Percentiles rank a stretch among this genome's conserved stretches.
Evolutionary conservation across 2,329 filamentous ascomycete genomes (phyloP).

Genomic region (Ophiocordyceps camponoti-floridani): DNA sequence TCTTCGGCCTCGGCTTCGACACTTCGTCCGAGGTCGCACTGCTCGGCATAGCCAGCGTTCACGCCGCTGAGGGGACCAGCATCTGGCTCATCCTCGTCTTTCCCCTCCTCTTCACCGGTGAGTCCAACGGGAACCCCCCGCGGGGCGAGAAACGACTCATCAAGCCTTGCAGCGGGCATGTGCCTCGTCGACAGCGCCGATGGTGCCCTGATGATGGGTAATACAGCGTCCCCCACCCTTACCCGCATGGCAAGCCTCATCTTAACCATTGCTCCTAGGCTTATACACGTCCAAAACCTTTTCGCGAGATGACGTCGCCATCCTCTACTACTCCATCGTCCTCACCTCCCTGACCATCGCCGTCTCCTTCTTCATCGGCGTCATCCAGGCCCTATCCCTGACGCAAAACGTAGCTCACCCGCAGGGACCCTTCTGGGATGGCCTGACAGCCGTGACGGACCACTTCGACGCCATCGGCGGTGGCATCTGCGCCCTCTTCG

Average conservation of each 20-base stretch:
- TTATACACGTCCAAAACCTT: conserved; percentile 72
- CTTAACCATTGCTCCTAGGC: neutral
- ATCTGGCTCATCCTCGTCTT: conserved; percentile 93
- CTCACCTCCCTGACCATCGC: conserved; percentile 69
- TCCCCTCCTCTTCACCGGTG: conserved; percentile 72
- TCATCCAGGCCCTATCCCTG: conserved; percentile 67
- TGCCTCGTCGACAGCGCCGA: conserved; percentile 85
- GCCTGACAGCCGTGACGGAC: conserved; percentile 57
- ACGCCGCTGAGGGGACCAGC: conserved; percentile 69
- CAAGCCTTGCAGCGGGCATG: conserved; percentile 52
- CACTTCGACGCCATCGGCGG: conserved; percentile 78
- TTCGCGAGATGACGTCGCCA: conserved; percentile 67
- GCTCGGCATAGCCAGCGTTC: conserved; percentile 74
- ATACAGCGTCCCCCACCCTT: neutral
- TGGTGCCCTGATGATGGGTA: conserved; percentile 81
- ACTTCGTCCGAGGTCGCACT: conserved; percentile 89
- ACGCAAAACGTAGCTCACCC: conserved; percentile 60
- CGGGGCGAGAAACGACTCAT: neutral
- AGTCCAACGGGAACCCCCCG: conserved; percentile 6
- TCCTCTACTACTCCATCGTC: conserved; percentile 85
- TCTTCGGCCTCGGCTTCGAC: conserved; percentile 89
- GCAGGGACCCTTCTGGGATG: conserved; percentile 73
- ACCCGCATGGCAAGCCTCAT: neutral
- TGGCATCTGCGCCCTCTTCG: conserved; percentile 68
- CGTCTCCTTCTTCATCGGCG: conserved; percentile 71